Base-by-base conservation (phyloP, 495 filamentous ascomycete species). In the Penicillium odoratum region DNA sequence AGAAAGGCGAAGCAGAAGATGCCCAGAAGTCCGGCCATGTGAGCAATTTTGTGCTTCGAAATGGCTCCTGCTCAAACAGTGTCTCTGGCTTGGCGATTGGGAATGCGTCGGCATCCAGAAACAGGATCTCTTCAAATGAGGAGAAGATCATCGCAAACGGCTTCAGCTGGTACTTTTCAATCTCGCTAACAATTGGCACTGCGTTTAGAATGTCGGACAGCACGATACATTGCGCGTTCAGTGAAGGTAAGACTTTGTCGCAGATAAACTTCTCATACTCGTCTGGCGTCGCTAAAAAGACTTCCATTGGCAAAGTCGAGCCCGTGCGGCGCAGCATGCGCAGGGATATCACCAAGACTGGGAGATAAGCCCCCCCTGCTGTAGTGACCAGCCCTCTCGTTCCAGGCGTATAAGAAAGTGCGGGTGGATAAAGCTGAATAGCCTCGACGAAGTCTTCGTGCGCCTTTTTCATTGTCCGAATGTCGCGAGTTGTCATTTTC, bases 11-110 rank as follows among this genome's bases (percentile, higher is more conserved):
- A n/a, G 67, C 64, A 0, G 79, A 76, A 7, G 75, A 67, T 0
- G 72, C 72, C 81, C 81, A 85, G 63, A 81, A 83, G 56, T 84
- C 83, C 0, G 81, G 80, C 79, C 79, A 86, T 21, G 76, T 75
- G 13, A 85, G 69, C 49, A 84, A 69, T 0, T 77, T 74, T 2
- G 64, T 70, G 7, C 68, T 72, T 8, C 61, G 62, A 65, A 80
- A 84, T 3, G 80, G 78, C 47, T 78, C 69, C 11, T 68, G 61
- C 16, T 50, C 57, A 51, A 85, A 82, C 6, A 84, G 63, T 0
- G 40, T 8, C 38, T 80, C 78, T 0, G 82, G 81, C n/a, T 72
- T 70, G 7, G 62, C 53, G 11, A 81, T 57, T 6, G 82, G 78
- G 56, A 83, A 78, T 13, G 69, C 67, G 52, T 84, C 81, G 30